phyloP scores from a whole-genome alignment of 1,284 basidiomycete genomes.

The Ceratobasidium theobromae region DNA sequence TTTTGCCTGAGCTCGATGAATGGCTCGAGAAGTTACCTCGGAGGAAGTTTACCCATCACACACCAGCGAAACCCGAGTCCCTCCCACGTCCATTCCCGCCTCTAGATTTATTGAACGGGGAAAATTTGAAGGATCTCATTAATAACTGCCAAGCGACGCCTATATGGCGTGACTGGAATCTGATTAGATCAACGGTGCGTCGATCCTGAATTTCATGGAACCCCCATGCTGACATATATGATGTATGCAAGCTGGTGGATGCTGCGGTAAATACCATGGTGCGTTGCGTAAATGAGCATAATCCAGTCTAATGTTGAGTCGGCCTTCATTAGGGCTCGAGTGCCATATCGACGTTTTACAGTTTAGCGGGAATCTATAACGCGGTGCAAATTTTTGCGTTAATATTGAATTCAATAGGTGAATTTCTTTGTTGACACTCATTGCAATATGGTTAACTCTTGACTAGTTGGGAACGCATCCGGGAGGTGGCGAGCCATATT shows the following conservation, averaged over 20 bases:
- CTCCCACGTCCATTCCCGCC: slow-evolving; percentile 52
- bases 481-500: slow-evolving; percentile 59
- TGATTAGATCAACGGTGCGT: slow-evolving; percentile 48
- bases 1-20: slow-evolving; percentile 60
- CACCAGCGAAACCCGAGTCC: background rate
- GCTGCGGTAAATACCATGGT: slow-evolving; percentile 57
- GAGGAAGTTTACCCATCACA: slow-evolving; percentile 47
- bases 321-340: slow-evolving; percentile 58
- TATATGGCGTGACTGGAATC: slow-evolving; percentile 56
- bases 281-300: slow-evolving; percentile 35
- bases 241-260: slow-evolving; percentile 40
- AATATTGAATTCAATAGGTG: slow-evolving; percentile 64
- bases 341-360: slow-evolving; percentile 64
- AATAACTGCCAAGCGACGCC: slow-evolving; percentile 52
- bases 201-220: background rate
- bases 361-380: slow-evolving; percentile 64
- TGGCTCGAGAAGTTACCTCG: slow-evolving; percentile 53
- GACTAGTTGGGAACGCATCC: slow-evolving; percentile 3
- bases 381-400: slow-evolving; percentile 70
- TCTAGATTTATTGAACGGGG: slow-evolving; percentile 56
- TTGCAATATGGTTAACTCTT: background rate
- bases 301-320: slow-evolving; percentile 20
- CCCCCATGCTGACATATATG: background rate
- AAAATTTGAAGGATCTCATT: slow-evolving; percentile 60
- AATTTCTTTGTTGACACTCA: slow-evolving; percentile 33